Evolutionary conservation across 2,329 filamentous ascomycete species (phyloP), one percentile per base, ranked within the genome.

Genomic region (Beauveria caledonica): DNA sequence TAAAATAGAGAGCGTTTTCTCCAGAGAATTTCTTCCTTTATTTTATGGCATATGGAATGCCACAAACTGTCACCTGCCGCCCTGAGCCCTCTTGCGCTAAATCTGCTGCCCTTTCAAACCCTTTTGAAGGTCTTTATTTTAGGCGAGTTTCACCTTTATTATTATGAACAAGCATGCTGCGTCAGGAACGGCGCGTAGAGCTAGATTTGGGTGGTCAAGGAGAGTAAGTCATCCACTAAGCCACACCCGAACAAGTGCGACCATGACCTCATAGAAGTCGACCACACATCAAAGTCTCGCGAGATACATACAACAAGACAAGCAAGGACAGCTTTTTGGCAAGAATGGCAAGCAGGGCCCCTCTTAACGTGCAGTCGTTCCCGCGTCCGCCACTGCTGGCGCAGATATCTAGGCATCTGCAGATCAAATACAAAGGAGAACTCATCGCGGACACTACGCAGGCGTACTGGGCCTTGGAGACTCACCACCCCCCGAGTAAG

Each of bases 391-490:
- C 84, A 1, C 70, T 78, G 42, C 74, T 85, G 60, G 81, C 86
- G 66, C 76, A 74, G 66, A 82, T 77, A 5, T 68, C 76, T 2
- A 74, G 80, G 54, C 82, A 84, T 66, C 71, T 87, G 51, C 76
- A 78, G 64, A 77, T 87, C 63, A 81, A 78, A 68, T 85, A 80
- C 76, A 74, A 79, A 27, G 79, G 77, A 21, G 71, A 79, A 50
- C 72, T 77, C 53, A 79, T 86, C 63, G 84, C 82, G 11, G 81
- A 86, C 48, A 85, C 84, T 7, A 79, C 73, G 59, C 76, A 82
- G 50, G 82, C 78, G 3, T 86, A 79, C 68, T 86, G 84, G 83
- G 82, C 84, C 4, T 72, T 86, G 39, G 83, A 86, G 69, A 85
- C 83, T 19, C 81, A 82, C 64, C 83, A 86, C 65, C 81, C 84